phyloP scores from a whole-genome alignment of 805 yeast species.

The Lipomyces oligophaga region DNA sequence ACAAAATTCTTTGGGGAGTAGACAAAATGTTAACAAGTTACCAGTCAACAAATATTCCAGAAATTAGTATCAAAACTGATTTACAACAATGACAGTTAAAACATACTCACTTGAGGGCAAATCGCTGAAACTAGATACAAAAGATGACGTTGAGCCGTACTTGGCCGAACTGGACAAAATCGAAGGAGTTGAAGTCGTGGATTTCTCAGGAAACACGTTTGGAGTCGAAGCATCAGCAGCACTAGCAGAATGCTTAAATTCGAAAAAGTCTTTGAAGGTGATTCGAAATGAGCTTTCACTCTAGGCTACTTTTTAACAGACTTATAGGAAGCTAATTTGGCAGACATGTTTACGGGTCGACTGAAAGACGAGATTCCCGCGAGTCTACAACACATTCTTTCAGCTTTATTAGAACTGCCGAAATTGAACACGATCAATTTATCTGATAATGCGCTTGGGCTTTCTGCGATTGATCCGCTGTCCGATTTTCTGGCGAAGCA shows the following conservation, averaged over 20 bases:
- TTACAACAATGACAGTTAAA: constrained; percentile 8
- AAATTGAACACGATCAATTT: constrained; percentile 71
- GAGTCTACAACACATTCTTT: constrained; percentile 67
- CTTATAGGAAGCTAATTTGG: constrained; percentile 50
- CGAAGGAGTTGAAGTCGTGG: constrained; percentile 51
- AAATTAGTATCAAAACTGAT: no score
- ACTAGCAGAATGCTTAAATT: constrained; percentile 53
- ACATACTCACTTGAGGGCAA: constrained; percentile 18
- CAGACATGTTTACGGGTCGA: constrained; percentile 93
- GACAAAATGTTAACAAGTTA: no score
- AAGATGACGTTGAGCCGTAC: constrained; percentile 68
- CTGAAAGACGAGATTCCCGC: constrained; percentile 91
- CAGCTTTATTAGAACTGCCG: constrained; percentile 65
- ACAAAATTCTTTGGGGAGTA: no score
- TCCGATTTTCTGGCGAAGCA: constrained; percentile 75
- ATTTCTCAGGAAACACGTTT: constrained; percentile 88
- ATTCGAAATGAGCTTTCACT: background rate
- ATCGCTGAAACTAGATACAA: constrained; percentile 58
- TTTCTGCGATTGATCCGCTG: constrained; percentile 87
- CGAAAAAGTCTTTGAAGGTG: constrained; percentile 44
- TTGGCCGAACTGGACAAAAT: constrained; percentile 49
- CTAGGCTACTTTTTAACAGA: background rate
- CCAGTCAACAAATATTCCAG: no score
- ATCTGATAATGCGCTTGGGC: constrained; percentile 95
- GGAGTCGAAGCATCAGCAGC: constrained; percentile 83